These are phyloP conservation scores for Litsea cubeba DNA, from an alignment of 164 flowering plant genomes.

Conservation along the genomic window DNA sequence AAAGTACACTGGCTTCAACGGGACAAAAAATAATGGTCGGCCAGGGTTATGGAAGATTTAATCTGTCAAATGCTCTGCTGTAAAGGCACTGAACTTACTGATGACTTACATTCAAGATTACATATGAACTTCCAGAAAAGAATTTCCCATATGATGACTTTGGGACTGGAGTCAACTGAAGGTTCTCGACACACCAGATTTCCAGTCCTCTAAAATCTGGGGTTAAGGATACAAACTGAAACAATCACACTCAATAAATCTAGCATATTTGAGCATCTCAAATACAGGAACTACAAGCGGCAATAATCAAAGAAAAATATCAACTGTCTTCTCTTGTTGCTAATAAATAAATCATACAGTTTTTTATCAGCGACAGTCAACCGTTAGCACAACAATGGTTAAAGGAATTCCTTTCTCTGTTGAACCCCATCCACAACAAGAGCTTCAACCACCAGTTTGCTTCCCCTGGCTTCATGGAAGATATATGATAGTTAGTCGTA, in stretches of 20 bases:
- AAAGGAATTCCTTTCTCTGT: no score
- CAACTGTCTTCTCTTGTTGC: no score
- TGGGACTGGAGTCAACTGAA: constrained; percentile 40
- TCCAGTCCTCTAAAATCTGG: constrained; percentile 44
- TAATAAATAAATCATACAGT: no score
- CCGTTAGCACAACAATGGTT: no score
- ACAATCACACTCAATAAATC: constrained; percentile 3
- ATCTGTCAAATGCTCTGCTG: background rate
- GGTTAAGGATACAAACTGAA: constrained; percentile 22
- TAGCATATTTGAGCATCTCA: background rate
- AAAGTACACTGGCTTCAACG: background rate
- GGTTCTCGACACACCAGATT: constrained; percentile 62
- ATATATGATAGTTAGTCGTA: no score
- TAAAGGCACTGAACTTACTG: background rate
- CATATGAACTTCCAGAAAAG: constrained; percentile 56
- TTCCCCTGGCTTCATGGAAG: no score
- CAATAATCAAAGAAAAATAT: background rate
- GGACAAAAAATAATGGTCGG: background rate
- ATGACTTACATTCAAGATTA: constrained; percentile 50
- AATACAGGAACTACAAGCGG: background rate
- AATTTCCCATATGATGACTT: constrained; percentile 54
- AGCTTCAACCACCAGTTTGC: no score
- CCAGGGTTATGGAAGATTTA: background rate
- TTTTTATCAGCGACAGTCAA: no score
- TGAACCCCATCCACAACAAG: no score